Percentiles rank a stretch among this genome's conserved stretches.
Conservation (phyloP, 208 protist species). For the Porcisia hertigi region DNA sequence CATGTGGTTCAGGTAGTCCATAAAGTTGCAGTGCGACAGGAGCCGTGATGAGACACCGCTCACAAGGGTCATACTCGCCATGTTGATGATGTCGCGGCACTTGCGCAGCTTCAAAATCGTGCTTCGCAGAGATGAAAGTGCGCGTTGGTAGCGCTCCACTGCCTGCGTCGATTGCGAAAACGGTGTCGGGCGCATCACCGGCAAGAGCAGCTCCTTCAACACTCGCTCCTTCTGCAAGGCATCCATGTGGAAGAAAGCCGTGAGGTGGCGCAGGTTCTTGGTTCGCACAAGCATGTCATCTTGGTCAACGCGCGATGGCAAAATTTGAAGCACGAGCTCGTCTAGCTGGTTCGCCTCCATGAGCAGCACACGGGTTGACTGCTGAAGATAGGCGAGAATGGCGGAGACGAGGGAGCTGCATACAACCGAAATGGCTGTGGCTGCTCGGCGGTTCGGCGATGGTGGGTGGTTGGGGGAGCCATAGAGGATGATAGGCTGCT, state of each 20-base stretch:
- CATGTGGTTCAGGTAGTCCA: slow-evolving; percentile 86
- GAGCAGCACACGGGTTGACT: slow-evolving; percentile 44
- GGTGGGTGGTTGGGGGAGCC: neutral
- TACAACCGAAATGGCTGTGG: slow-evolving; percentile 42
- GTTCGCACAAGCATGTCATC: slow-evolving; percentile 70
- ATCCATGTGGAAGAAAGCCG: slow-evolving; percentile 54
- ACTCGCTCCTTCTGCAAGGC: slow-evolving; percentile 75
- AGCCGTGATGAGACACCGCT: slow-evolving; percentile 78
- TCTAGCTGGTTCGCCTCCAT: slow-evolving; percentile 75
- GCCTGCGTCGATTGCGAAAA: slow-evolving; percentile 24
- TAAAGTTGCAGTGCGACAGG: slow-evolving; percentile 77
- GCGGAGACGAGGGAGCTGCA: slow-evolving; percentile 63
- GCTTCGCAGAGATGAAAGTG: slow-evolving; percentile 42
- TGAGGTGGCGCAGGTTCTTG: slow-evolving; percentile 47
- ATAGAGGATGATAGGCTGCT: neutral
- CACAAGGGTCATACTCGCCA: slow-evolving; percentile 81
- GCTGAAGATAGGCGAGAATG: slow-evolving; percentile 52
- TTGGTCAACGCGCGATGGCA: slow-evolving; percentile 71
- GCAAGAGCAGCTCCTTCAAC: slow-evolving; percentile 74
- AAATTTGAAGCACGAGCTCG: slow-evolving; percentile 81
- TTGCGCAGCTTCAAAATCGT: slow-evolving; percentile 59
- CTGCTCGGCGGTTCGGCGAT: slow-evolving; percentile 8
- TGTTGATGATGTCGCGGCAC: slow-evolving; percentile 70
- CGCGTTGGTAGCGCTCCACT: slow-evolving; percentile 58
- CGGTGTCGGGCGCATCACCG: slow-evolving; percentile 43